Evolutionary conservation across 2,329 filamentous ascomycete genomes (phyloP).

Genomic region (Diaporthe sp.): DNA sequence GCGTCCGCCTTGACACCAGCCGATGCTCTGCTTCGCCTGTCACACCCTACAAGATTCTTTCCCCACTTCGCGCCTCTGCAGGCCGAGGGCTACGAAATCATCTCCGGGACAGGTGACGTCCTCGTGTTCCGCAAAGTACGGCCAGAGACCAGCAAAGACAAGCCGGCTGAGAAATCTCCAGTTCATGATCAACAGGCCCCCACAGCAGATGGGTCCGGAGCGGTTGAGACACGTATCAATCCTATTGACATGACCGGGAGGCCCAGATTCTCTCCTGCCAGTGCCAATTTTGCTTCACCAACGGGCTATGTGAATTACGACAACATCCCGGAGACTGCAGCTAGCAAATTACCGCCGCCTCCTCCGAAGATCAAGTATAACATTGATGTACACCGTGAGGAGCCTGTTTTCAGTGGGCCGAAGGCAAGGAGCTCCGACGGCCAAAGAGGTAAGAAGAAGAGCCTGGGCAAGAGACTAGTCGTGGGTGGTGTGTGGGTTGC

Average conservation of each 20-base stretch:
- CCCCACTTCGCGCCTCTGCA: slow-evolving; percentile 72
- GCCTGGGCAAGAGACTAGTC: slow-evolving; percentile 62
- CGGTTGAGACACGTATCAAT: slow-evolving; percentile 57
- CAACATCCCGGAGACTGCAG: slow-evolving; percentile 50
- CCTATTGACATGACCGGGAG: slow-evolving; percentile 71
- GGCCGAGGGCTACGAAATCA: slow-evolving; percentile 75
- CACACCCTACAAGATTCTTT: slow-evolving; percentile 75
- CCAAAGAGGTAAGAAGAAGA: slow-evolving; percentile 53
- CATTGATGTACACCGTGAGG: slow-evolving; percentile 61
- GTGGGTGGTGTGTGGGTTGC: slow-evolving; percentile 69
- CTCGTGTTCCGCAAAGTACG: slow-evolving; percentile 76
- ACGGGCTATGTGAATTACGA: slow-evolving; percentile 77
- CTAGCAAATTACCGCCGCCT: slow-evolving; percentile 50
- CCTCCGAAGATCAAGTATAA: slow-evolving; percentile 54
- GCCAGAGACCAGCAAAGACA: not conserved
- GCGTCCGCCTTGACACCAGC: slow-evolving; percentile 69
- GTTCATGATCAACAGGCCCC: slow-evolving; percentile 26
- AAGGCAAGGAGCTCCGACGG: slow-evolving; percentile 39
- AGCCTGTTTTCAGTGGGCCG: slow-evolving; percentile 62
- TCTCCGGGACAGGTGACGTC: slow-evolving; percentile 73
- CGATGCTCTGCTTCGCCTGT: slow-evolving; percentile 71
- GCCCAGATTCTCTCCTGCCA: slow-evolving; percentile 54
- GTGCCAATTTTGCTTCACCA: slow-evolving; percentile 73
- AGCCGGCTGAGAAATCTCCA: slow-evolving; percentile 39
- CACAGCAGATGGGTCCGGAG: slow-evolving; percentile 1